These are phyloP conservation scores for Pleurozium schreberi DNA, from an alignment of 225 moss, liverwort and hornwort species.

Conservation along the genomic window DNA sequence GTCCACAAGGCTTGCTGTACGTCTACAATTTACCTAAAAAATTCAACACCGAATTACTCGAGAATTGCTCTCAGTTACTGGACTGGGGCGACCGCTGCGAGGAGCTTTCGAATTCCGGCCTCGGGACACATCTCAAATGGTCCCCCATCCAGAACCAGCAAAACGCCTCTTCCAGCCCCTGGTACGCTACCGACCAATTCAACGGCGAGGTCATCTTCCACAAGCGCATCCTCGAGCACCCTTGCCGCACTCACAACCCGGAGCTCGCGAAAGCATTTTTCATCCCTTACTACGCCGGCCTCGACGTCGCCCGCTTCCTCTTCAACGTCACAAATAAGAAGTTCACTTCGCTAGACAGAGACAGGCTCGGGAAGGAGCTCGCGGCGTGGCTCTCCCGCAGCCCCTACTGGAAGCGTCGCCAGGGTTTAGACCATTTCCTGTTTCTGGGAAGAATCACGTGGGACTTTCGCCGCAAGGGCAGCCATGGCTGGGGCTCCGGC, in stretches of 20 bases:
- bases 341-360: not conserved
- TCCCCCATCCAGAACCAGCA: slow-evolving; percentile 2
- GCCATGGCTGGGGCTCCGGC: slow-evolving; percentile 9
- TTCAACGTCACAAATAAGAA: slow-evolving; percentile 16
- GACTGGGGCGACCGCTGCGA: slow-evolving; percentile 10
- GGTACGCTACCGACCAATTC: slow-evolving; percentile 69
- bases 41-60: slow-evolving; percentile 21
- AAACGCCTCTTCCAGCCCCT: slow-evolving; percentile 25
- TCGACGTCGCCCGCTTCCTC: slow-evolving; percentile 68
- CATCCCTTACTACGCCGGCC: slow-evolving; percentile 73
- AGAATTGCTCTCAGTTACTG: slow-evolving; percentile 19
- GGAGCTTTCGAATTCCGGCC: slow-evolving; percentile 17
- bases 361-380: not conserved
- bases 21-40: slow-evolving; percentile 8
- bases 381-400: not conserved
- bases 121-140: not conserved
- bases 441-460: slow-evolving; percentile 17
- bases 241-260: slow-evolving; percentile 49
- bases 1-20: slow-evolving; percentile 8
- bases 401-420: slow-evolving; percentile 16
- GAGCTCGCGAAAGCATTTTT: slow-evolving; percentile 53
- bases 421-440: slow-evolving; percentile 51
- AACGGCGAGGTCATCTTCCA: slow-evolving; percentile 74
- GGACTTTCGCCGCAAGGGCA: slow-evolving; percentile 10
- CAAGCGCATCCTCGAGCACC: slow-evolving; percentile 40